phyloP scores from a whole-genome alignment of 306 rosid species.

The Pyrus communis region DNA sequence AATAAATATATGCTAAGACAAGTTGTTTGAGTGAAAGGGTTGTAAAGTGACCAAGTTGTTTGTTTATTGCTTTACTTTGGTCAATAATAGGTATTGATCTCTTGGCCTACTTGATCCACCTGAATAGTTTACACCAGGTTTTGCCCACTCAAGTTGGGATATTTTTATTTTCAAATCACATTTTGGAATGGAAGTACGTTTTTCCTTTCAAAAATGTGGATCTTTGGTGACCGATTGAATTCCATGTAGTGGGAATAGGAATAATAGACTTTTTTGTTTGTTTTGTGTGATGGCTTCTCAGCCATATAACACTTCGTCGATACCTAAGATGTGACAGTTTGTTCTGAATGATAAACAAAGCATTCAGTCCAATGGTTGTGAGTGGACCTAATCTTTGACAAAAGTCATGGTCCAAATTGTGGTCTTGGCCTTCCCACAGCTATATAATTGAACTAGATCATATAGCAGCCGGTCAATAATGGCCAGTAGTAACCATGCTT shows the following conservation, averaged over 20 bases:
- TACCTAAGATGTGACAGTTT: constrained; percentile 16
- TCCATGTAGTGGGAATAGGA: background rate
- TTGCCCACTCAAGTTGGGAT: constrained; percentile 6
- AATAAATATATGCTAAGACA: no score
- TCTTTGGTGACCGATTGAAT: constrained; percentile 2
- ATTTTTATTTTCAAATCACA: background rate
- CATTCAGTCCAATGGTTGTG: constrained; percentile 3
- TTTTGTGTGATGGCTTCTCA: background rate
- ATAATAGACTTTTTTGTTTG: background rate
- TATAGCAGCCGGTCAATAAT: background rate
- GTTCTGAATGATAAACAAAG: constrained; percentile 1
- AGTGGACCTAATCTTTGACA: constrained; percentile 11
- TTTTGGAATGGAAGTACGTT: constrained; percentile 4
- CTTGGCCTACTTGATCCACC: constrained; percentile 11
- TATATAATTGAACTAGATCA: constrained; percentile 12
- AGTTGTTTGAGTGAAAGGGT: background rate
- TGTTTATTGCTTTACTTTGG: constrained; percentile 16
- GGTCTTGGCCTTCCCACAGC: constrained; percentile 11
- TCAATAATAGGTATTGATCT: constrained; percentile 22
- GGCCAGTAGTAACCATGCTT: constrained; percentile 1
- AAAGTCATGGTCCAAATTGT: constrained; percentile 15
- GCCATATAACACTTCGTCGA: background rate
- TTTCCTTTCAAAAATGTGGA: background rate
- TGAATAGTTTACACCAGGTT: constrained; percentile 20
- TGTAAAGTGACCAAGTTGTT: constrained; percentile 23